Evolutionary conservation across 2,329 filamentous ascomycete species (phyloP), one percentile per base, ranked within the genome.

Genomic region (Conoideocrella luteorostrata): DNA sequence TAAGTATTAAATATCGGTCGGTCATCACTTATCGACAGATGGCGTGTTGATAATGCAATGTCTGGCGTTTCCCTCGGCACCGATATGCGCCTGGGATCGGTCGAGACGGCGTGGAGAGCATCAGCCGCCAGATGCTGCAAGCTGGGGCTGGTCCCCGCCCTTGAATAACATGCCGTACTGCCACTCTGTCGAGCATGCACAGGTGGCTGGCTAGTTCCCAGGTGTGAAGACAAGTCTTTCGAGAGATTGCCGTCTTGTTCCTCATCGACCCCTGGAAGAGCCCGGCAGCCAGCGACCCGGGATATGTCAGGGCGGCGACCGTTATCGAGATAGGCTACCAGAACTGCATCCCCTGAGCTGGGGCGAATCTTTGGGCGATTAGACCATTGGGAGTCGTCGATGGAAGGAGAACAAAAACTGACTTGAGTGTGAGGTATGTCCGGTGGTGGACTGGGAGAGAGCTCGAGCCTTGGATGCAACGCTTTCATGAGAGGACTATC

Each of bases 261-360:
- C 43, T 67, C 64, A 43, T 63, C 58, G 44, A 67, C 68, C 2
- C 64, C 66, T 18, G 72, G 69, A 38, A 86, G 66, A 18, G 76
- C 70, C 50, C 71, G 60, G 49, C 67, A 65, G 50, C 72, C 75
- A 45, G 78, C 83, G 56, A 66, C 59, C 51, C 65, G 66, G 46
- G 82, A 81, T 56, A 88, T 75, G 40, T 88, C 81, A 40, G 77
- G 80, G 52, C 71, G 70, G 56, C 80, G 79, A 56, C 80, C 78
- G 57, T 71, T 77, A 53, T 69, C 77, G 68, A 90, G 73, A 60
- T 74, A 70, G 45, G 69, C 65, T 50, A 91, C 73, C 61, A 91
- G 71, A 50, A 87, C 80, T 53, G 72, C 77, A 73, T 86, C 80
- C 54, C 76, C 78, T 58, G 77, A 76, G 54, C 68, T 78, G 33